A percentile compares a stretch with the other conserved stretches of the same genome.
Conservation (phyloP, 2,329 filamentous ascomycete species). For the Ilyonectria sp. region DNA sequence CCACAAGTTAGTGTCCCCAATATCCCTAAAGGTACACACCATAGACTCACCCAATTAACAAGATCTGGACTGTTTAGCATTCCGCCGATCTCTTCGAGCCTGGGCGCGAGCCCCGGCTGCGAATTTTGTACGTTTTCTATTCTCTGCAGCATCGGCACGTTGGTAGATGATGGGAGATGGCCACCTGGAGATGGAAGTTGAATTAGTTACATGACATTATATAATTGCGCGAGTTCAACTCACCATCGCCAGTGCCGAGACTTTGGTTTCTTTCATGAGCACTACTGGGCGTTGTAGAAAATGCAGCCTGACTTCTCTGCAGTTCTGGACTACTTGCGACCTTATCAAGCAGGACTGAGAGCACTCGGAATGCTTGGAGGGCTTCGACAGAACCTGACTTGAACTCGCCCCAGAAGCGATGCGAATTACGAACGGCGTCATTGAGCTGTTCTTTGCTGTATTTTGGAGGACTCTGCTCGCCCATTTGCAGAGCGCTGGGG, state of each 20-base stretch:
- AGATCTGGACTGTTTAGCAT: constrained; percentile 35
- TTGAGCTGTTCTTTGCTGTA: constrained; percentile 24
- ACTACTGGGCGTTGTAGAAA: too few species aligned
- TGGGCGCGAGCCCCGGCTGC: not conserved
- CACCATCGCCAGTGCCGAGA: not conserved
- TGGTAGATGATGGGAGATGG: too few species aligned
- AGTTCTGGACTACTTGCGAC: not conserved
- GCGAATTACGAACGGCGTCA: constrained; percentile 29
- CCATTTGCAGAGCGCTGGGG: not conserved
- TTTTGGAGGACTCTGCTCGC: not conserved
- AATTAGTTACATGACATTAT: too few species aligned
- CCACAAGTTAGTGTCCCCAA: not conserved
- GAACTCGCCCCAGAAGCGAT: constrained; percentile 32
- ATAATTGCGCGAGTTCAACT: too few species aligned
- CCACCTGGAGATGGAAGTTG: too few species aligned
- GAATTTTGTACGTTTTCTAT: too few species aligned
- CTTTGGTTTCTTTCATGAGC: not conserved
- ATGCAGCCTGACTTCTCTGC: too few species aligned
- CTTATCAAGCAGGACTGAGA: constrained; percentile 35
- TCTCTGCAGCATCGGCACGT: too few species aligned
- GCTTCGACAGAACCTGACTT: constrained; percentile 32
- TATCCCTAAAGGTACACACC: too few species aligned
- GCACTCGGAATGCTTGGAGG: constrained; percentile 33
- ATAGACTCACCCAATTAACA: constrained; percentile 37
- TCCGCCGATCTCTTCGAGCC: constrained; percentile 29